These are phyloP conservation scores for Isatis tinctoria DNA, from an alignment of 345 rosid genomes.

Conservation along the genomic window DNA sequence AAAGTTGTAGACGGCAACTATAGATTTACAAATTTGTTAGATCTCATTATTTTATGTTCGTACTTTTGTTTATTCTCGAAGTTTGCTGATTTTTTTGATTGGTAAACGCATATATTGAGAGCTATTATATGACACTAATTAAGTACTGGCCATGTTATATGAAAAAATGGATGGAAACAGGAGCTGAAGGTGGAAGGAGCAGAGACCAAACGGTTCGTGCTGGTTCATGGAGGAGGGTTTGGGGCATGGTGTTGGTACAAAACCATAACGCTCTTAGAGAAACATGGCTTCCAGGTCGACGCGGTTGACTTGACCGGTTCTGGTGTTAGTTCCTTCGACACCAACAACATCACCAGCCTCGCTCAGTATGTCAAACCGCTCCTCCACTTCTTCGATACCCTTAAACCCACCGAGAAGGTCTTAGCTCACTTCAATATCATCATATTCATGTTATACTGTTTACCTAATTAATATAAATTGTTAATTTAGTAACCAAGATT, in stretches of 20 bases:
- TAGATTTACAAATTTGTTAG: no score
- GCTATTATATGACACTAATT: background rate
- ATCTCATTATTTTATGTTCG: no score
- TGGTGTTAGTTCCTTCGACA: slow-evolving; percentile 47
- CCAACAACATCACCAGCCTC: slow-evolving; percentile 63
- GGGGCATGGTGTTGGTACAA: slow-evolving; percentile 94
- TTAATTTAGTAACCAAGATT: background rate
- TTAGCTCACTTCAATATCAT: background rate
- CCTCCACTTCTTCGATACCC: slow-evolving; percentile 66
- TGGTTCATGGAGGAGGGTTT: slow-evolving; percentile 87
- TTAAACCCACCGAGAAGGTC: slow-evolving; percentile 80
- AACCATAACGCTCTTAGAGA: slow-evolving; percentile 59
- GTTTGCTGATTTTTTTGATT: no score
- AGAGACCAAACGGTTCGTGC: slow-evolving; percentile 54
- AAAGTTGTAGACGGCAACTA: no score
- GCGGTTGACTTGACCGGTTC: slow-evolving; percentile 66
- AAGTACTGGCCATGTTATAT: background rate
- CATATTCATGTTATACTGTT: background rate
- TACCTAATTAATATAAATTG: background rate
- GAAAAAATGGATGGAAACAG: slow-evolving; percentile 10
- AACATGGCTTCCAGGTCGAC: slow-evolving; percentile 53
- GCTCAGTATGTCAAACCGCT: slow-evolving; percentile 87
- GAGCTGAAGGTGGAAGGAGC: slow-evolving; percentile 39
- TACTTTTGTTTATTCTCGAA: no score
- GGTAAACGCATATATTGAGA: background rate